These are phyloP conservation scores for Kwoniella mangroviensis DNA, from an alignment of 768 basidiomycete genomes.

Conservation along the genomic window DNA sequence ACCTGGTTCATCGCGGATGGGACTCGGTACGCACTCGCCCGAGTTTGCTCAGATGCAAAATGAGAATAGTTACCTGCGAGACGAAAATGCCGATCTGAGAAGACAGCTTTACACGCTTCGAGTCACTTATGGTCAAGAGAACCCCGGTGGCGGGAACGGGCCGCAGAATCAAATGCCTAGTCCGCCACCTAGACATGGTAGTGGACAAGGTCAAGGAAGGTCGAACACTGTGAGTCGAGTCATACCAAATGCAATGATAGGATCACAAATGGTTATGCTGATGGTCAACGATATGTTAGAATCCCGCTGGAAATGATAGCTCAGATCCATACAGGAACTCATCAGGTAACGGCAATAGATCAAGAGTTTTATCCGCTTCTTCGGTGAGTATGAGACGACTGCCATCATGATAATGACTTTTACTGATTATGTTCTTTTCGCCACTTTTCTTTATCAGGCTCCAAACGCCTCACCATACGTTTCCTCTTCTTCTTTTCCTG, in stretches of 20 bases:
- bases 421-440: not conserved
- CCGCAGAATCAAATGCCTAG: slow-evolving; percentile 14
- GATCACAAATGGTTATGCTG: not conserved
- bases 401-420: not conserved
- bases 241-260: no score
- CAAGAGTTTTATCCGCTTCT: slow-evolving; percentile 36
- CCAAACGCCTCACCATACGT: slow-evolving; percentile 45
- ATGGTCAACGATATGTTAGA: not conserved
- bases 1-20: slow-evolving; percentile 20
- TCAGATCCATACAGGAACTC: slow-evolving; percentile 20
- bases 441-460: slow-evolving; percentile 22
- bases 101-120: slow-evolving; percentile 35
- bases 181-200: slow-evolving; percentile 25
- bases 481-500: slow-evolving; percentile 29
- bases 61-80: slow-evolving; percentile 48
- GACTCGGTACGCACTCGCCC: slow-evolving; percentile 35
- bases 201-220: slow-evolving; percentile 21
- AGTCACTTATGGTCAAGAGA: slow-evolving; percentile 11
- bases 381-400: slow-evolving; percentile 27
- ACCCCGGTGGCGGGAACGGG: slow-evolving; percentile 3
- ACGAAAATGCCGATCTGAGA: slow-evolving; percentile 50
- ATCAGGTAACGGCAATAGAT: slow-evolving; percentile 22
- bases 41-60: slow-evolving; percentile 35
- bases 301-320: not conserved
- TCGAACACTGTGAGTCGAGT: slow-evolving; percentile 14